Evolutionary conservation across 2,329 filamentous ascomycete species (phyloP), one percentile per base, ranked within the genome.

Genomic region (Monilinia polystroma): DNA sequence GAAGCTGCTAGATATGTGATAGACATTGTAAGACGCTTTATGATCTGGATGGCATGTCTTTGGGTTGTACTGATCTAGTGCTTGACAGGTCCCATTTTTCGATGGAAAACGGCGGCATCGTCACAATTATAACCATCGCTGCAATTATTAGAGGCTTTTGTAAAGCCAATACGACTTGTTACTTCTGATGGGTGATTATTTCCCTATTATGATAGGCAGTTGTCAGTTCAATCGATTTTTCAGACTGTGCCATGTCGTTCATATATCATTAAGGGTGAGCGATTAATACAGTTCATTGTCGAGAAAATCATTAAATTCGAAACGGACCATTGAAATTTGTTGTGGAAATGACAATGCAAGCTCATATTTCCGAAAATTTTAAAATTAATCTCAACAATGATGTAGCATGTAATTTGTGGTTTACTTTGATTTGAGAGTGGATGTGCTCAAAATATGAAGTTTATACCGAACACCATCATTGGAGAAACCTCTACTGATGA

Each of bases 181-280:
- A 6, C 23, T 16, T 0, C 10, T 16, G 45, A 32, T 35, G 7
- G 12, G 20, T 35, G 2, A 1, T 7, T 35, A 4, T 47, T 11
- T 8, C 4, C 12, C 6, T 7, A 8, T 51, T 4, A 4, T 18
- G 23, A 16, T 12, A 6, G 3, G 45, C 1, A 60, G 12, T 3
- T 49, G 6, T 20, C 1, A 14, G 10, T 16, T 26, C 6, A 11
- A 35, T 5, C 2, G 2, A 3, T 18, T 38, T 11, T 18, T 2
- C 2, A 12, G 23, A 26, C 1, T 49, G 2, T 14, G 5, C 1
- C 7, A 1, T 7, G 2, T 2, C 1, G 2, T 11, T 29, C 12
- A 18, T 38, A 20, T 0, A n/a, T 38, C 14, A 2, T 4, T 4
- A 23, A 35, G 12, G 1, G 1, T 0, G 16, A 8, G 4, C n/a